Percentiles rank a stretch among this genome's conserved stretches.
Evolutionary conservation across 2,329 filamentous ascomycete species (phyloP).

Genomic region (Aspergillus ibericus): DNA sequence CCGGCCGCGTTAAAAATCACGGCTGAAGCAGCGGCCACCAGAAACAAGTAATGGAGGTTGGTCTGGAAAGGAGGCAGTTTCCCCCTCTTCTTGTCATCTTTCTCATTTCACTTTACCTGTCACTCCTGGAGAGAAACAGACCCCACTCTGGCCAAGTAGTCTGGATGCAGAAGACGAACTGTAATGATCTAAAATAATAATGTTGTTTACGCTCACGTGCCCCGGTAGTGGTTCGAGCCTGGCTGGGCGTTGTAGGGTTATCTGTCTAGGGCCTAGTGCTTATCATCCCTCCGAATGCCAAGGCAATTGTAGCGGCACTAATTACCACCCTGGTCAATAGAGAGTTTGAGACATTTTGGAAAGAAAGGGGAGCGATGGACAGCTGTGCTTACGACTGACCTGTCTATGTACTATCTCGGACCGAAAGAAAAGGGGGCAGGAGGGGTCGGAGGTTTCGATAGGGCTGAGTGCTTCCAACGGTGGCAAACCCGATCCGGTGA

Average conservation of each 20-base stretch:
- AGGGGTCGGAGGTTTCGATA: too few species aligned
- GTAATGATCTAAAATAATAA: neutral
- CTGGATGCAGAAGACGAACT: neutral
- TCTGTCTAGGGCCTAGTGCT: neutral
- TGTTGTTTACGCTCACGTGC: neutral
- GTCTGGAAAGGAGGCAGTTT: neutral
- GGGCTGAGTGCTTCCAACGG: too few species aligned
- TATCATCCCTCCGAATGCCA: neutral
- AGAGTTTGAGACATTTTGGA: neutral
- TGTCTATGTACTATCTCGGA: too few species aligned
- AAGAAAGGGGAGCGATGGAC: neutral
- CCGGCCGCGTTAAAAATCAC: constrained; percentile 69
- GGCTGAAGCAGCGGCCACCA: constrained; percentile 68
- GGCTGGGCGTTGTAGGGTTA: neutral
- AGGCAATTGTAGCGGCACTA: neutral
- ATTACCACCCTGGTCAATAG: neutral
- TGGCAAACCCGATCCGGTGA: too few species aligned
- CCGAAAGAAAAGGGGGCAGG: too few species aligned
- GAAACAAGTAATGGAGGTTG: constrained; percentile 49
- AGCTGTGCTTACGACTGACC: too few species aligned
- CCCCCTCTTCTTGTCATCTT: neutral
- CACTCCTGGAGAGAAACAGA: neutral
- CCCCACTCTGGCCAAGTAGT: neutral
- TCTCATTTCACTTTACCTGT: neutral
- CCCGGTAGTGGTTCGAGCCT: neutral